These are phyloP conservation scores for Diospyros lotus DNA, from an alignment of 148 eudicot species.

Conservation along the genomic window DNA sequence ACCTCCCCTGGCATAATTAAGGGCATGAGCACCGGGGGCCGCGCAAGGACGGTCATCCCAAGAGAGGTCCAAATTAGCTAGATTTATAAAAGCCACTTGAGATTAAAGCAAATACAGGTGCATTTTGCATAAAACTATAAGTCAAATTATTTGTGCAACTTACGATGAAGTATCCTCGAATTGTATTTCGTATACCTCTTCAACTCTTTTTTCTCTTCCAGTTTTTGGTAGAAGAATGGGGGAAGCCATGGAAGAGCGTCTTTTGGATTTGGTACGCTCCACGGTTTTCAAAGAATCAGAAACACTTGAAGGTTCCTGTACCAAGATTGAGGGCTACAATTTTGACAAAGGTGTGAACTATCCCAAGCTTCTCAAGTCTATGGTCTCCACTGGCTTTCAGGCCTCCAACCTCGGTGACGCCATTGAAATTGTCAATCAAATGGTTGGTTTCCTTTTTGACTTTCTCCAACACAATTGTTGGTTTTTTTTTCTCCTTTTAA, in stretches of 20 bases:
- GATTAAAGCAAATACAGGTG: no score
- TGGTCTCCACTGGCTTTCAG: constrained; percentile 69
- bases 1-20: no score
- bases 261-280: constrained; percentile 40
- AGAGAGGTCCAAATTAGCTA: no score
- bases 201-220: no score
- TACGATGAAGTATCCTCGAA: no score
- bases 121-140: no score
- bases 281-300: constrained; percentile 69
- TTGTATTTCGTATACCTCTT: no score
- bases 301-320: constrained; percentile 42
- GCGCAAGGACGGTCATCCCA: no score
- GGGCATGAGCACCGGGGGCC: no score
- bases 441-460: constrained; percentile 34
- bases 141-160: no score
- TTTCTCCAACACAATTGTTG: neutral
- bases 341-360: constrained; percentile 67
- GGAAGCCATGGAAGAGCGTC: constrained; percentile 24
- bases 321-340: constrained; percentile 71
- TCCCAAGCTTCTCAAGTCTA: constrained; percentile 41
- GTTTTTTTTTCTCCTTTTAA: neutral
- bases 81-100: constrained; percentile 5
- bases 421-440: constrained; percentile 63
- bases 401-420: constrained; percentile 89
- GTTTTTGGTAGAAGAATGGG: no score